phyloP scores from a whole-genome alignment of 2,329 filamentous ascomycete species.

The Diplodia scrobiculata region DNA sequence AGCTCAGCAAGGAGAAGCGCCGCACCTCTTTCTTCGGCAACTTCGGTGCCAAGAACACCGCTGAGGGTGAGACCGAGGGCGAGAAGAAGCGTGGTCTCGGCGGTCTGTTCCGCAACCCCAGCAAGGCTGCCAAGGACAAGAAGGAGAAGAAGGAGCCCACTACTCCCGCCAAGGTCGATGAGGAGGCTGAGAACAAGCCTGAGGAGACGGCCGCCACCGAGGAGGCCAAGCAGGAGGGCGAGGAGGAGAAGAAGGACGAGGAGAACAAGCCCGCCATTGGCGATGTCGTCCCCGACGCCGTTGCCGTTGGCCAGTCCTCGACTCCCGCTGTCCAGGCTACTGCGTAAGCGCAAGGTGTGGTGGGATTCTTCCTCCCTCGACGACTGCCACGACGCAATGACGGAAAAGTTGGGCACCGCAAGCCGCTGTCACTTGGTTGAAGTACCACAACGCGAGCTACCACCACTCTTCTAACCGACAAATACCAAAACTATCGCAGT shows the following conservation, averaged over 20 bases:
- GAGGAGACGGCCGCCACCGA: slow-evolving; percentile 34
- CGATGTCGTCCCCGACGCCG: slow-evolving; percentile 45
- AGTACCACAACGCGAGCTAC: slow-evolving; percentile 35
- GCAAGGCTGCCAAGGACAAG: slow-evolving; percentile 37
- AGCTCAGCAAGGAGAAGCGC: slow-evolving; percentile 53
- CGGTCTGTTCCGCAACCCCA: slow-evolving; percentile 45
- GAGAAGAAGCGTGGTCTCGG: slow-evolving; percentile 38
- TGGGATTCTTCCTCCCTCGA: slow-evolving; percentile 45
- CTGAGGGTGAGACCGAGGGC: slow-evolving; percentile 41
- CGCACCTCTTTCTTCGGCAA: slow-evolving; percentile 58
- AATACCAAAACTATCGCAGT: slow-evolving; percentile 38
- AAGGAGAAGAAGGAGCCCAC: slow-evolving; percentile 35
- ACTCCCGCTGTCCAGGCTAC: slow-evolving; percentile 46
- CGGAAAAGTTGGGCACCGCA: slow-evolving; percentile 47
- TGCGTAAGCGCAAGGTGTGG: slow-evolving; percentile 50
- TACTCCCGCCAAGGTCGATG: slow-evolving; percentile 35
- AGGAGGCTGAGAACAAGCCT: slow-evolving; percentile 42
- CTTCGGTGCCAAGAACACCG: slow-evolving; percentile 54
- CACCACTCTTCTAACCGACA: slow-evolving; percentile 40
- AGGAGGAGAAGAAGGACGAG: slow-evolving; percentile 32
- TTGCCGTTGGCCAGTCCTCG: slow-evolving; percentile 47
- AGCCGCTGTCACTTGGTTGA: slow-evolving; percentile 46
- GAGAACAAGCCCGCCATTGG: slow-evolving; percentile 42
- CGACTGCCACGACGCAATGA: slow-evolving; percentile 48
- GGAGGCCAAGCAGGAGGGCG: slow-evolving; percentile 36